Evolutionary conservation across 352 stramenopile genomes (phyloP).

Genomic region (Phytophthora rubi): DNA sequence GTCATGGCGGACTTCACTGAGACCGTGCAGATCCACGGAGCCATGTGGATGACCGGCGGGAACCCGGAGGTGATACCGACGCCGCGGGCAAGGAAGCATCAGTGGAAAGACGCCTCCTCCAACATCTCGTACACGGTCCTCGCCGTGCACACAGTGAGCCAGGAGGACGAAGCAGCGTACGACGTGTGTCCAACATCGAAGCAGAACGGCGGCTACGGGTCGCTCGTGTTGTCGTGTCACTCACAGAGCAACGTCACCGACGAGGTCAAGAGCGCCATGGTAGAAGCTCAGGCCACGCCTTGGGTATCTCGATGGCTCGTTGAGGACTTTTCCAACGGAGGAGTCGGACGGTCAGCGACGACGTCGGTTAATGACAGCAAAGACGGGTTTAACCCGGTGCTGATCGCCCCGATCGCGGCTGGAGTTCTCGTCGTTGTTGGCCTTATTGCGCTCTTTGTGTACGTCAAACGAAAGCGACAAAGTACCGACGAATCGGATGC

Average conservation of each 20-base stretch:
- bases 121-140: conserved; percentile 26
- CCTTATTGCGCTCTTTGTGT: neutral
- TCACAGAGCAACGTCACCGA: neutral
- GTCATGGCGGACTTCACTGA: conserved; percentile 24
- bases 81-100: conserved; percentile 11
- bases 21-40: neutral
- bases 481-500: neutral
- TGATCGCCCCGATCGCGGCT: neutral
- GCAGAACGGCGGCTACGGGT: conserved; percentile 28
- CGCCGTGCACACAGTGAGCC: conserved; percentile 24
- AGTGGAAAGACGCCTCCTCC: conserved; percentile 9
- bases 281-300: neutral
- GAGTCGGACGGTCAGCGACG: neutral
- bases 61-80: conserved; percentile 24
- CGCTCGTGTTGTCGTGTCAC: conserved; percentile 31
- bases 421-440: neutral
- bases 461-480: neutral
- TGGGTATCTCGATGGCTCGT: neutral
- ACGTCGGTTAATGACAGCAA: neutral
- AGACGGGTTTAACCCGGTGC: conserved; percentile 1
- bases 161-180: conserved; percentile 20
- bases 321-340: neutral
- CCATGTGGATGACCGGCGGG: conserved; percentile 42
- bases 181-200: conserved; percentile 4
- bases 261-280: neutral